These are phyloP conservation scores for Vinca minor DNA, from an alignment of 257 asterid genomes.

Conservation along the genomic window DNA sequence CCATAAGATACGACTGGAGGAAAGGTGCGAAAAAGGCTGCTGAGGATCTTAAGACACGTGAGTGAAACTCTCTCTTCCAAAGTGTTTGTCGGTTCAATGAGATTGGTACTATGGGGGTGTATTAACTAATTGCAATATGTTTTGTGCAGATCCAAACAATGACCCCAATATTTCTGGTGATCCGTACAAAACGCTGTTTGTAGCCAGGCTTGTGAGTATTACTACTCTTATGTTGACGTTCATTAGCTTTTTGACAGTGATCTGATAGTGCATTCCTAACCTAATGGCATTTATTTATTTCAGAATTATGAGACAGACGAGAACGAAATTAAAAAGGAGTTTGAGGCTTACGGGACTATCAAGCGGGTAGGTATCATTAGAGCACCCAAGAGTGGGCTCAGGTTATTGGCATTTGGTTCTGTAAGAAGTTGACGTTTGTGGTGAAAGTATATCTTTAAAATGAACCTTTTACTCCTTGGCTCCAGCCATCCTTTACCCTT, in stretches of 20 bases:
- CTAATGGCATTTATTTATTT: constrained; percentile 13
- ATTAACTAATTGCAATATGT: constrained; percentile 7
- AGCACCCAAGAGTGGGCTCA: constrained; percentile 57
- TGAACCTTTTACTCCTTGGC: not conserved
- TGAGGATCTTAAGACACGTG: constrained; percentile 87
- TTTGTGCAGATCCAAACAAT: constrained; percentile 64
- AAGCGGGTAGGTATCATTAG: constrained; percentile 93
- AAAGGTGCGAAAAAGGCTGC: constrained; percentile 89
- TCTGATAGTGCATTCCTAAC: not conserved
- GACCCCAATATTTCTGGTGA: constrained; percentile 85
- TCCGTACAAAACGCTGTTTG: constrained; percentile 92
- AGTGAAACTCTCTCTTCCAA: constrained; percentile 2
- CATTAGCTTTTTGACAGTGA: not conserved
- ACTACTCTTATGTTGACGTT: constrained; percentile 7
- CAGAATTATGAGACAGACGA: constrained; percentile 94
- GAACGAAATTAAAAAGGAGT: constrained; percentile 92
- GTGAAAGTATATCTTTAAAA: constrained; percentile 14
- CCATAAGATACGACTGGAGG: constrained; percentile 74
- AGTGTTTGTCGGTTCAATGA: constrained; percentile 2
- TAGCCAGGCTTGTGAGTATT: constrained; percentile 83
- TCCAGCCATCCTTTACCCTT: not conserved
- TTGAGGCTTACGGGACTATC: constrained; percentile 97
- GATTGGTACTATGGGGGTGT: constrained; percentile 11
- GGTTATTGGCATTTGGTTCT: constrained; percentile 65
- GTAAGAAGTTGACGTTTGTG: constrained; percentile 56